Conservation (phyloP, 495 filamentous ascomycete species). For the Apiosordaria backusii region DNA sequence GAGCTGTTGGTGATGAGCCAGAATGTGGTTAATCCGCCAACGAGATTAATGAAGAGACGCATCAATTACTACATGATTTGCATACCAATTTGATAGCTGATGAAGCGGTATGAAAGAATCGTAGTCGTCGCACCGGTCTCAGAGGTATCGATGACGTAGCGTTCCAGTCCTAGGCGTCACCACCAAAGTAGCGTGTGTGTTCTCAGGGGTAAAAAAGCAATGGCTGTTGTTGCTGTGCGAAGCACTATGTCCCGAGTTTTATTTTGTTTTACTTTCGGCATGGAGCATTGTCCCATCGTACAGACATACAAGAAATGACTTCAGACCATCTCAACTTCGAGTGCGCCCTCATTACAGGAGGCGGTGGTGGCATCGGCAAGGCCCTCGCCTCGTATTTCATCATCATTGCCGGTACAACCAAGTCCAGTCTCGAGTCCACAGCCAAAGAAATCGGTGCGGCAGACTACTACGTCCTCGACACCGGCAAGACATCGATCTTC, state of each 20-base stretch:
- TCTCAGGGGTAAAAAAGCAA: background rate
- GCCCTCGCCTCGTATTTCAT: constrained; percentile 43
- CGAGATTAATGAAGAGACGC: background rate
- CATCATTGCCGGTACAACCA: constrained; percentile 46
- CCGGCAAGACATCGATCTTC: constrained; percentile 33
- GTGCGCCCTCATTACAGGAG: constrained; percentile 45
- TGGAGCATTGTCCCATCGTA: too few species aligned
- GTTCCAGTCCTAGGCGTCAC: background rate
- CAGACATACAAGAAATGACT: background rate
- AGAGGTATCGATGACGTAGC: background rate
- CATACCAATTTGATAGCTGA: background rate
- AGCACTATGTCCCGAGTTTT: too few species aligned
- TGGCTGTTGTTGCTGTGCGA: background rate
- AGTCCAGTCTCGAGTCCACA: constrained; percentile 38
- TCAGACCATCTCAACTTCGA: constrained; percentile 29
- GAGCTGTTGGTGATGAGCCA: constrained; percentile 35
- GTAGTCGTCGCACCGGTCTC: background rate
- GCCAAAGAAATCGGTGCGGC: constrained; percentile 38
- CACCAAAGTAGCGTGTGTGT: background rate
- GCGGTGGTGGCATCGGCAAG: constrained; percentile 47
- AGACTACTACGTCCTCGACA: constrained; percentile 45
- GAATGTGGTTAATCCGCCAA: constrained; percentile 33
- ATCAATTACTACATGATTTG: background rate
- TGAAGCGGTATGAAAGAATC: background rate
- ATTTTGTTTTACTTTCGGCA: too few species aligned